Conservation (phyloP, 257 asterid genomes). For the Avicennia marina region DNA sequence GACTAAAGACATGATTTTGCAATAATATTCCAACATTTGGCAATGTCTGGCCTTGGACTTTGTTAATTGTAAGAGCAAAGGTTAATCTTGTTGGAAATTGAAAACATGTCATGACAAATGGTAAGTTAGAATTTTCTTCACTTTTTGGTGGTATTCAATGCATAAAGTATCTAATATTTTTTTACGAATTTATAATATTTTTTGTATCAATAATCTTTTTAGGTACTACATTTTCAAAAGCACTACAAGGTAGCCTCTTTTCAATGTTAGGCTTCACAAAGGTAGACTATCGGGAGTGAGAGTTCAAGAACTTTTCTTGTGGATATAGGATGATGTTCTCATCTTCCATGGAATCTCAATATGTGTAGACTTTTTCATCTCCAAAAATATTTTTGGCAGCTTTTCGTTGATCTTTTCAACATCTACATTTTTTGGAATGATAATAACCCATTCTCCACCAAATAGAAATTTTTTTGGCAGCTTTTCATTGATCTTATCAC, state of each 20-base stretch:
- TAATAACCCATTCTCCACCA: not conserved
- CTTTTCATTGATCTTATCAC: not conserved
- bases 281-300: too few relatives aligned
- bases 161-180: not conserved
- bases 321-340: too few relatives aligned
- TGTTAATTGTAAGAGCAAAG: not conserved
- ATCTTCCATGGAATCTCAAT: too few relatives aligned
- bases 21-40: not conserved
- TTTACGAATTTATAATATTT: not conserved
- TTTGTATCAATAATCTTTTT: not conserved
- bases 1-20: not conserved
- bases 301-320: too few relatives aligned
- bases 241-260: too few relatives aligned
- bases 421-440: not conserved
- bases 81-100: not conserved
- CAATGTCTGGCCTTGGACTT: conserved; percentile 4
- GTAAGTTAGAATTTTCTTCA: not conserved
- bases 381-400: too few relatives aligned
- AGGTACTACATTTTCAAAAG: too few relatives aligned
- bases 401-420: not conserved
- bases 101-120: not conserved
- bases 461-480: not conserved
- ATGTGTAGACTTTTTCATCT: too few relatives aligned
- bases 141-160: not conserved
- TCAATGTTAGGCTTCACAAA: too few relatives aligned